Percentiles rank a stretch among this genome's conserved stretches.
Conservation (phyloP, 2,329 filamentous ascomycete genomes). For the Septoria petroselini region DNA sequence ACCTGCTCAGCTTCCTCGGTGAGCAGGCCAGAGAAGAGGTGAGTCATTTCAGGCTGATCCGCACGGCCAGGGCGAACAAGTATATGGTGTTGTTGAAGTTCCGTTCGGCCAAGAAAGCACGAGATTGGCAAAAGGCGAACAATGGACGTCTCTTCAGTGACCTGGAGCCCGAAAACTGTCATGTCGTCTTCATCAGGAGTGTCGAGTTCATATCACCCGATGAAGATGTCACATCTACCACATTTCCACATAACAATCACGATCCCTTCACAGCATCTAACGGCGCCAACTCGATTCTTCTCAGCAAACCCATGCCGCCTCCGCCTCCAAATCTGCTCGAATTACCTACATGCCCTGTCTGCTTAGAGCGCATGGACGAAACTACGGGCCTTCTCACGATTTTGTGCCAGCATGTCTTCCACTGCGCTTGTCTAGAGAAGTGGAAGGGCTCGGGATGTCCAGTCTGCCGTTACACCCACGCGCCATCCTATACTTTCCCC, state of each 20-base stretch:
- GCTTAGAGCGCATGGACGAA: constrained; percentile 96
- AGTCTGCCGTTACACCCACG: constrained; percentile 85
- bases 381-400: constrained; percentile 93
- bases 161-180: constrained; percentile 78
- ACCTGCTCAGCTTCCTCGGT: constrained; percentile 88
- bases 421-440: constrained; percentile 92
- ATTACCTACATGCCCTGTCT: constrained; percentile 92
- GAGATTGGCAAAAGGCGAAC: constrained; percentile 78
- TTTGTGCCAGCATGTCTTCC: constrained; percentile 95
- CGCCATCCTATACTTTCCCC: constrained; percentile 44
- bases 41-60: constrained; percentile 90
- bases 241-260: constrained; percentile 58
- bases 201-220: constrained; percentile 74
- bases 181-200: constrained; percentile 89
- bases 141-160: constrained; percentile 87
- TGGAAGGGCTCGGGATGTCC: constrained; percentile 94
- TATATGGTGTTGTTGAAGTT: constrained; percentile 98
- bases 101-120: constrained; percentile 68
- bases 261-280: constrained; percentile 56
- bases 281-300: constrained; percentile 20
- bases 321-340: constrained; percentile 82
- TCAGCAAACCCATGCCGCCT: constrained; percentile 62
- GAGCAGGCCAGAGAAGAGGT: constrained; percentile 82
- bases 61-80: constrained; percentile 81
- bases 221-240: constrained; percentile 48